Conservation (phyloP, 192 early-diverging fungal species). For the Coemansia reversa region DNA sequence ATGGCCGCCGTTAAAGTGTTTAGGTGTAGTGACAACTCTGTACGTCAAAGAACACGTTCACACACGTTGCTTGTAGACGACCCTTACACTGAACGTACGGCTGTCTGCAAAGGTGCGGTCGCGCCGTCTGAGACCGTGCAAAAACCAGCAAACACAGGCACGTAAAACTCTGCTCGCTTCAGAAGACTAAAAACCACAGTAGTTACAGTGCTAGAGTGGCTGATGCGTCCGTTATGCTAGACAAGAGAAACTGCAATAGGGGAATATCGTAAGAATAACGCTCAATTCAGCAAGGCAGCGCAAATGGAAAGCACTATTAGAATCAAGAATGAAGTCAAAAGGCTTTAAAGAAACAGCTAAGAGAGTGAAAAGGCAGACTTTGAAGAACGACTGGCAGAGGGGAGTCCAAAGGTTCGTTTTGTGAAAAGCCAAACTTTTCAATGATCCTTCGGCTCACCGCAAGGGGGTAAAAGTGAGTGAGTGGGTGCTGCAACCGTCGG, state of each 20-base stretch:
- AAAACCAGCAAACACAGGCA: too few species aligned
- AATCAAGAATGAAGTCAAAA: conserved; percentile 4
- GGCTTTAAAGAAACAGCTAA: conserved; percentile 5
- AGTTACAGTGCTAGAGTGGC: too few species aligned
- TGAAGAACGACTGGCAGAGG: background rate
- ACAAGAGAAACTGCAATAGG: too few species aligned
- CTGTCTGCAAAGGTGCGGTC: background rate
- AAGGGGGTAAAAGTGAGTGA: too few species aligned
- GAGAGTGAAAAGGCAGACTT: conserved; percentile 7
- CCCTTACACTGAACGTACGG: background rate
- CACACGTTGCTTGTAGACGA: background rate
- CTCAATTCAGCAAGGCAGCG: conserved; percentile 1
- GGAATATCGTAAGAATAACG: too few species aligned
- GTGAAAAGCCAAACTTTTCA: too few species aligned
- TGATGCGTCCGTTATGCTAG: too few species aligned
- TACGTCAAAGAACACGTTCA: too few species aligned
- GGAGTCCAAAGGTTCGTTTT: background rate
- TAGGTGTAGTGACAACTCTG: background rate
- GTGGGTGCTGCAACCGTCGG: background rate
- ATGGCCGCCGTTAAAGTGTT: background rate
- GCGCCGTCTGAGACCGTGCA: too few species aligned
- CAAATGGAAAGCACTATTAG: background rate
- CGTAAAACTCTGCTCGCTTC: too few species aligned
- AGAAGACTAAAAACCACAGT: too few species aligned
- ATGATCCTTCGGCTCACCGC: too few species aligned